Conservation (phyloP, 2,329 filamentous ascomycete species). For the Lecanicillium sp. region DNA sequence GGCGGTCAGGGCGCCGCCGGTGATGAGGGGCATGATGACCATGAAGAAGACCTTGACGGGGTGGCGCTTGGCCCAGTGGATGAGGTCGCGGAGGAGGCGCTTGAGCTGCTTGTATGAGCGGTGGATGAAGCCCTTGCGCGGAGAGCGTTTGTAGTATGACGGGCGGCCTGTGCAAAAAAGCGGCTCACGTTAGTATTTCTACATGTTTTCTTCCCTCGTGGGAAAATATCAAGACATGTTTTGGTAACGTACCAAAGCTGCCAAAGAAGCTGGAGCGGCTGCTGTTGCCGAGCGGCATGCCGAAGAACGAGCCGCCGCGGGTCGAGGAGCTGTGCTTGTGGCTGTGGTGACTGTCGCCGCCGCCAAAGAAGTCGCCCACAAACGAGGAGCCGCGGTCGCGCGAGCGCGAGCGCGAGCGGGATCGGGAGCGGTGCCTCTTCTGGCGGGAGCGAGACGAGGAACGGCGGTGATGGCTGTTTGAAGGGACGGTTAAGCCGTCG, state of each 20-base stretch:
- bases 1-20: constrained; percentile 71
- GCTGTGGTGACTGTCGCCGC: constrained; percentile 22
- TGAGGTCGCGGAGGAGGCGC: constrained; percentile 70
- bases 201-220: no score
- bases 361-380: constrained; percentile 25
- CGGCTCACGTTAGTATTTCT: no score
- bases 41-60: constrained; percentile 82
- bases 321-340: constrained; percentile 33
- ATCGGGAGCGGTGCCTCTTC: constrained; percentile 22
- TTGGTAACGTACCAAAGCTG: constrained; percentile 23
- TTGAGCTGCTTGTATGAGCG: constrained; percentile 69
- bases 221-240: no score
- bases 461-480: constrained; percentile 18
- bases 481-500: constrained; percentile 23
- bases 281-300: constrained; percentile 29
- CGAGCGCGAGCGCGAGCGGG: constrained; percentile 28
- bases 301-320: constrained; percentile 39
- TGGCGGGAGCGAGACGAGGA: constrained; percentile 11
- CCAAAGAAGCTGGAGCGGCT: constrained; percentile 40
- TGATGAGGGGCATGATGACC: constrained; percentile 80
- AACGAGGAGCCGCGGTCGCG: constrained; percentile 24
- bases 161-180: constrained; percentile 34
- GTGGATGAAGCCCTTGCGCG: constrained; percentile 70
- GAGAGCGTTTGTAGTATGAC: constrained; percentile 72
- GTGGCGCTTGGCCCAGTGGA: constrained; percentile 74